These are phyloP conservation scores for Suillus ampliporus DNA, from an alignment of 768 basidiomycete genomes.

Conservation along the genomic window DNA sequence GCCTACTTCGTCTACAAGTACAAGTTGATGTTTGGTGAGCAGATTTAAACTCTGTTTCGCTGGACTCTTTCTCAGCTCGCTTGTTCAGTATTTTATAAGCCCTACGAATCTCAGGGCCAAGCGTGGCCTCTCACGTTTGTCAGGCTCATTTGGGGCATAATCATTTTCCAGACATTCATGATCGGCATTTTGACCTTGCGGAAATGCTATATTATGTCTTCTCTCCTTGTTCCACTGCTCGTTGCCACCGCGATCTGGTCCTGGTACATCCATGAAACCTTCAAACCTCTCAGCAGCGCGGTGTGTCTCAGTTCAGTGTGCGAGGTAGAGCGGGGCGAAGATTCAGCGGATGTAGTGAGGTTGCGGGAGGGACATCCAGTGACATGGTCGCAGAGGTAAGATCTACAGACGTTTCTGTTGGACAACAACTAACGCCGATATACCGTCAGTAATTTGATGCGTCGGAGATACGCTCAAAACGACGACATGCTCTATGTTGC, in stretches of 20 bases:
- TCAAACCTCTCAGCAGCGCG: slow-evolving; percentile 77
- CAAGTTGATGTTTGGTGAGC: slow-evolving; percentile 90
- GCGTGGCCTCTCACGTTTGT: slow-evolving; percentile 97
- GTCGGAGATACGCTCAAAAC: slow-evolving; percentile 88
- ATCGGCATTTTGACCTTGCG: slow-evolving; percentile 86
- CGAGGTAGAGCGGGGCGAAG: slow-evolving; percentile 91
- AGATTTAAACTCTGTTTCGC: not conserved
- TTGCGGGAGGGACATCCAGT: slow-evolving; percentile 86
- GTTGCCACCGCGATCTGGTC: slow-evolving; percentile 78
- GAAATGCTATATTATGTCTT: slow-evolving; percentile 61
- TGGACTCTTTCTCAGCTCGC: not conserved
- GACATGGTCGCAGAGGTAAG: slow-evolving; percentile 85
- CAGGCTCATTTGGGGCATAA: slow-evolving; percentile 88
- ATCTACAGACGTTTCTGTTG: slow-evolving; percentile 1
- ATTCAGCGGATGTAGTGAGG: slow-evolving; percentile 76
- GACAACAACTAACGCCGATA: slow-evolving; percentile 10
- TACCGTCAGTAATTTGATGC: slow-evolving; percentile 73
- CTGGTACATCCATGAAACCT: slow-evolving; percentile 72
- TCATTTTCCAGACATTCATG: slow-evolving; percentile 97
- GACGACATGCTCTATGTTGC: slow-evolving; percentile 96
- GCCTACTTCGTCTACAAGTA: slow-evolving; percentile 99
- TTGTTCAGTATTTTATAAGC: slow-evolving; percentile 90
- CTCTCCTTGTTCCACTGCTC: slow-evolving; percentile 77
- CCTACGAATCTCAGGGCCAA: slow-evolving; percentile 96
- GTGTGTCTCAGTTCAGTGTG: slow-evolving; percentile 86